Conservation (phyloP, 2,329 filamentous ascomycete species). For the Daldinia sp. region DNA sequence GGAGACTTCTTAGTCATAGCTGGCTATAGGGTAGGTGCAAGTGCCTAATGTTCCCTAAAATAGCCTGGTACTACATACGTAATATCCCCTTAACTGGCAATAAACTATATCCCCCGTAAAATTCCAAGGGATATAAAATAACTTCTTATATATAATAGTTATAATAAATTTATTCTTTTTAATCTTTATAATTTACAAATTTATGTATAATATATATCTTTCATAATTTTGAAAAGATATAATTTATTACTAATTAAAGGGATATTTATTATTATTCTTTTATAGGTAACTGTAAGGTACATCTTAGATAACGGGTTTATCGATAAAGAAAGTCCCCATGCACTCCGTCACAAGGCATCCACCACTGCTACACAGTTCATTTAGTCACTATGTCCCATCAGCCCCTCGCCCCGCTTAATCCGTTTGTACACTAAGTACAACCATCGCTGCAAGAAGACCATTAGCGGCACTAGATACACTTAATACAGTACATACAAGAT, state of each 20-base stretch:
- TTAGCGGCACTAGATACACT: neutral
- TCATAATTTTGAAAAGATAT: neutral
- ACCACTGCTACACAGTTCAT: too few relatives aligned
- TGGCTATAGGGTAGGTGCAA: neutral
- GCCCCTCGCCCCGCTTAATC: constrained; percentile 15
- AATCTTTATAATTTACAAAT: too few relatives aligned
- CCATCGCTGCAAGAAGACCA: neutral
- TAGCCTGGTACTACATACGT: too few relatives aligned
- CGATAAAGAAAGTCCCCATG: constrained; percentile 27
- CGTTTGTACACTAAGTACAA: neutral
- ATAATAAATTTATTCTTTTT: too few relatives aligned
- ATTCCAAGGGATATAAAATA: too few relatives aligned
- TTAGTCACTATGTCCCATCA: constrained; percentile 11
- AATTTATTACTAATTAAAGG: too few relatives aligned
- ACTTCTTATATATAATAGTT: too few relatives aligned
- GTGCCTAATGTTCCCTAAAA: neutral
- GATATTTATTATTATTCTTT: too few relatives aligned
- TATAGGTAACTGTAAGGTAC: neutral
- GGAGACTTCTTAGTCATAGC: neutral
- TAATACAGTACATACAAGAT: too few relatives aligned
- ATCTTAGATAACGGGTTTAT: constrained; percentile 6
- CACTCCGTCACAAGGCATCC: constrained; percentile 34
- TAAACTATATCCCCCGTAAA: too few relatives aligned
- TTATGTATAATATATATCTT: too few relatives aligned
- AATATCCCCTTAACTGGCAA: too few relatives aligned